Base-by-base conservation (phyloP, 2,329 filamentous ascomycete species). In the Sordariomycetes sp. region DNA sequence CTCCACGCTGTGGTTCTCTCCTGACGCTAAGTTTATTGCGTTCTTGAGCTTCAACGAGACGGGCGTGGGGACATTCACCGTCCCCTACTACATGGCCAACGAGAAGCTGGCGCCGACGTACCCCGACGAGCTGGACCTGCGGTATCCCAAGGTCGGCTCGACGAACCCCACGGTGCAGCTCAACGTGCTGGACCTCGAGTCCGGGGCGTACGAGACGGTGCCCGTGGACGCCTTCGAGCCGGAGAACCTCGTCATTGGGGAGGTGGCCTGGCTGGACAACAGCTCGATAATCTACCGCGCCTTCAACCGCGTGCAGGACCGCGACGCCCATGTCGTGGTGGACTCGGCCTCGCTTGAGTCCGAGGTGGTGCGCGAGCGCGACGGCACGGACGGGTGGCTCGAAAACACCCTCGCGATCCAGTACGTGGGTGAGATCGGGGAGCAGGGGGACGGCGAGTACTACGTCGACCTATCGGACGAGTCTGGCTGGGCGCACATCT, bases 1-100 rank as follows among this genome's bases (percentile, higher is more conserved):
- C 63, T 90, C 82, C 60, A 90, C 89, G 1, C 90, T 92, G 0
- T 97, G 93, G 93, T 97, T 91, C 89, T 92, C 90, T 18, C 82
- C 86, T 25, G 90, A 94, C 69, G 91, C 90, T 46, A 86, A 90
- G 65, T 96, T 88, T 67, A 71, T 97, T 59, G 90, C 93, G 3
- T 97, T 95, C 69, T 74, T 97, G 61, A 86, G 90, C 54, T 97
- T 94, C 7, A 92, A 97, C 67, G 84, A 89, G 73, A 87, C 84
- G 0, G 85, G 83, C 1, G 86, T 89, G 7, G 78, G 76, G 3
- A 87, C 83, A 1, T 88, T 82, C 67, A 82, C 78, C 0, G 76
- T 89, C 12, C 82, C 83, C 0, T 88, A 87, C 68, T 88, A 83
- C 68, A 86, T 86, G 79, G 74, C 81, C 57, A 73, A 77, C 59